Percentiles rank a stretch among this genome's conserved stretches.
phyloP scores from a whole-genome alignment of 352 stramenopile species.

The Pythium aphanidermatum region DNA sequence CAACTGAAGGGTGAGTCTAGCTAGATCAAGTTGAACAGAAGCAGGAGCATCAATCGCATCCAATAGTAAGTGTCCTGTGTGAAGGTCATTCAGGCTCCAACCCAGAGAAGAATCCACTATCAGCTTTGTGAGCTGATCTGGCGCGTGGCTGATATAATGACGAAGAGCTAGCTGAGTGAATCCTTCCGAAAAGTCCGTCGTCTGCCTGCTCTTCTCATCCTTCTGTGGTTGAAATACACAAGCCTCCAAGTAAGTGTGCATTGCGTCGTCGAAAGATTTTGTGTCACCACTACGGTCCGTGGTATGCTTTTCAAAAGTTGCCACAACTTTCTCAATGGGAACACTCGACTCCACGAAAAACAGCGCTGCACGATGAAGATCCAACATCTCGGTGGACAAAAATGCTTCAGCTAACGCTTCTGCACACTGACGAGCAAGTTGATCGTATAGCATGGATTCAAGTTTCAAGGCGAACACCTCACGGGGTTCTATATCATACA shows the following conservation, averaged over 20 bases:
- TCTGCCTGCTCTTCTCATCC: too few species aligned
- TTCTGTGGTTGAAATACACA: too few species aligned
- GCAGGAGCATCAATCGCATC: too few species aligned
- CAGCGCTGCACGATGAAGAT: slow-evolving; percentile 55
- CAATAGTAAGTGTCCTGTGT: too few species aligned
- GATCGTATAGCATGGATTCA: slow-evolving; percentile 72
- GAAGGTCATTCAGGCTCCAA: slow-evolving; percentile 66
- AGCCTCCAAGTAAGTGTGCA: slow-evolving; percentile 64
- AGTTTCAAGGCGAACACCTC: slow-evolving; percentile 43
- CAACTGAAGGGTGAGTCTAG: too few species aligned
- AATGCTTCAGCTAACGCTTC: slow-evolving; percentile 58
- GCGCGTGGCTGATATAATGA: slow-evolving; percentile 71
- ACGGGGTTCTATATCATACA: slow-evolving; percentile 1
- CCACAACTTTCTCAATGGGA: slow-evolving; percentile 50
- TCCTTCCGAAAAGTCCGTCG: too few species aligned
- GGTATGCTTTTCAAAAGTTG: slow-evolving; percentile 45
- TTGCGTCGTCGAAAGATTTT: slow-evolving; percentile 57
- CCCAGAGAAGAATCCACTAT: slow-evolving; percentile 65
- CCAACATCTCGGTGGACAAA: slow-evolving; percentile 38
- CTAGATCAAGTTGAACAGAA: too few species aligned
- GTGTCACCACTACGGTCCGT: slow-evolving; percentile 28
- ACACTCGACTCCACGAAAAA: slow-evolving; percentile 71
- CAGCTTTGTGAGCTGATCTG: slow-evolving; percentile 62
- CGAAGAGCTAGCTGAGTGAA: slow-evolving; percentile 65
- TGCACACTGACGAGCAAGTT: slow-evolving; percentile 60